Base-by-base conservation (phyloP, 352 stramenopile species). In the Pythium plurisporium region DNA sequence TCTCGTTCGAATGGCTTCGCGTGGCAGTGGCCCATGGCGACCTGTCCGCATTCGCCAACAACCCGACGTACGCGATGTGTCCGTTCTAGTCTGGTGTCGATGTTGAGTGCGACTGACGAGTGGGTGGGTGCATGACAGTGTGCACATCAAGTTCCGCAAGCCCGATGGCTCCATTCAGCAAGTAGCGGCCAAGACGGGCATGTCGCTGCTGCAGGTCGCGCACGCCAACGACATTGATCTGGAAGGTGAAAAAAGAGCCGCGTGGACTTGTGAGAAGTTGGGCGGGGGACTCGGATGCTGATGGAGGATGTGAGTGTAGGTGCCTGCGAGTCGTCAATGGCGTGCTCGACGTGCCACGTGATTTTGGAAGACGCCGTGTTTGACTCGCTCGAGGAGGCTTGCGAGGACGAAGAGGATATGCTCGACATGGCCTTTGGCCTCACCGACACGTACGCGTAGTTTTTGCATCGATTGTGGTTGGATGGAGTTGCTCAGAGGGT, bases 341-440 rank as follows among this genome's bases (percentile, higher is more conserved):
- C 97, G 2, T 99, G 97, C 76, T 98, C 91, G 26, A 99, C 97
- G 5, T 99, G 97, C 67, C 97, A 99, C 81, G 83, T 99, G 27
- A 98, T 99, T 47, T 70, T 99, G 22, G 82, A 96, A 29, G 79
- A 94, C 30, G 67, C 84, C 12, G 62, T 99, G 23, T 99, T 96
- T 58, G 89, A 99, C 33, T 12, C 70, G 20, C 73, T 99, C 23
- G 71, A 92, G 14, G 85, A 96, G 44, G 70, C 96, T 9, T 95
- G 73, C 45, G 96, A 99, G 68, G 95, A 99, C 51, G 97, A 99
- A 70, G 96, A 99, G 69, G 97, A 99, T 70, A 99, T 98, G 94
- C 81, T 98, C 31, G 95, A 99, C 73, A 97, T 99, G 93, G 97
- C 97, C 10, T 99, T 98, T 72, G 97, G 97, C 6, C 82, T 99